Percentiles rank a stretch among this genome's conserved stretches.
Conservation (phyloP, 495 filamentous ascomycete genomes). For the Daldinia concentrica region DNA sequence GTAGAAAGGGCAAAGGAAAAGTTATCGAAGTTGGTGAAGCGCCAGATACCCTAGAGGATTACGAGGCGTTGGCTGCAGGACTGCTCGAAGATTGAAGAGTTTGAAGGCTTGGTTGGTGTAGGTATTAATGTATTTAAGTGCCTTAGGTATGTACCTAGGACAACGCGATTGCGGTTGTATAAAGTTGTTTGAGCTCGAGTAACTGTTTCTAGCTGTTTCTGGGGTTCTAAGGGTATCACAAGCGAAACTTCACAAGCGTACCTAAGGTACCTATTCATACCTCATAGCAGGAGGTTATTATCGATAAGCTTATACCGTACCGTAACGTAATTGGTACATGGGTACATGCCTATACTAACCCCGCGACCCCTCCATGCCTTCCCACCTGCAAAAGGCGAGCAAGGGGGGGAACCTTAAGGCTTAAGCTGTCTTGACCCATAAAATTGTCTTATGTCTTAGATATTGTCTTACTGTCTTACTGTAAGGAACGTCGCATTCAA, state of each 20-base stretch:
- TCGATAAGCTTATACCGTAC: not conserved
- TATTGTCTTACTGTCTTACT: too few relatives aligned
- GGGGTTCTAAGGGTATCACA: too few relatives aligned
- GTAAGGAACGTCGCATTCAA: conserved; percentile 38
- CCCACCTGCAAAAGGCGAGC: not conserved
- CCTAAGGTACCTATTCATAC: too few relatives aligned
- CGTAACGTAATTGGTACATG: too few relatives aligned
- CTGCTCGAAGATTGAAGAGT: conserved; percentile 66
- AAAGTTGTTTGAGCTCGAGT: conserved; percentile 5
- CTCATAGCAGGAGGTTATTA: not conserved
- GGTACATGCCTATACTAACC: conserved; percentile 4
- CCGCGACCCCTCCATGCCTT: conserved; percentile 27
- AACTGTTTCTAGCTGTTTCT: not conserved
- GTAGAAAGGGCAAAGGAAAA: conserved; percentile 57
- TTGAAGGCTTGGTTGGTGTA: conserved; percentile 6
- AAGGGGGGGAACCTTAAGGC: too few relatives aligned
- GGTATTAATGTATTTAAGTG: not conserved
- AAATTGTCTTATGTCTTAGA: too few relatives aligned
- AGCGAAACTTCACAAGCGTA: too few relatives aligned
- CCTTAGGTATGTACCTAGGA: not conserved
- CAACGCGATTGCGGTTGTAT: not conserved
- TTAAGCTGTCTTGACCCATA: conserved; percentile 23
- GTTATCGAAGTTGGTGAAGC: conserved; percentile 66
- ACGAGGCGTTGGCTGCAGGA: conserved; percentile 87
- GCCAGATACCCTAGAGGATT: conserved; percentile 86